A percentile compares a stretch with the other conserved stretches of the same genome.
These are phyloP conservation scores for Ophiostoma pallidulum DNA, from an alignment of 2,329 filamentous ascomycete species.

Conservation along the genomic window DNA sequence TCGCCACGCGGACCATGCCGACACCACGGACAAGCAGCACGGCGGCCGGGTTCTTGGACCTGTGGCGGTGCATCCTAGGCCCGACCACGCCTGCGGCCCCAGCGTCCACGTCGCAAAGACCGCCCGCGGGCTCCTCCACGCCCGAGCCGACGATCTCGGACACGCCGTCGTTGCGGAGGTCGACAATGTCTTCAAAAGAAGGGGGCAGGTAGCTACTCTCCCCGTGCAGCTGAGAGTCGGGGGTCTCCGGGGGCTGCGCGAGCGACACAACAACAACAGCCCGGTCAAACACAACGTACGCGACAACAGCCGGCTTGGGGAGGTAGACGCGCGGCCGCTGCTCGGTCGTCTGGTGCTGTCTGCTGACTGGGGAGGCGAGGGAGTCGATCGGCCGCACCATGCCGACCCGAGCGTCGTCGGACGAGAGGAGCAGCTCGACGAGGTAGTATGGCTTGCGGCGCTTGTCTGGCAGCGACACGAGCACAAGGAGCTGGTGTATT, in stretches of 20 bases:
- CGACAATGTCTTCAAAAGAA: conserved; percentile 78
- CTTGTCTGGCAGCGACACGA: conserved; percentile 48
- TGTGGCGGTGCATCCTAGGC: conserved; percentile 38
- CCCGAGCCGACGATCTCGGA: conserved; percentile 57
- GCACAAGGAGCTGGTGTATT: conserved; percentile 50
- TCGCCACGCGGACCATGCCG: conserved; percentile 50
- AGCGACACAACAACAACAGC: conserved; percentile 72
- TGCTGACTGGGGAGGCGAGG: conserved; percentile 40
- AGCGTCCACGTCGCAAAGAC: conserved; percentile 20
- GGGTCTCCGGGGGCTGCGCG: conserved; percentile 55
- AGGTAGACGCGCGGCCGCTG: conserved; percentile 60
- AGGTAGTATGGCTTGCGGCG: conserved; percentile 58
- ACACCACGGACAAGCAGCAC: conserved; percentile 54
- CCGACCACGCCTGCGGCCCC: conserved; percentile 2
- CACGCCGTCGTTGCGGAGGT: conserved; percentile 58
- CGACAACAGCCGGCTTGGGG: conserved; percentile 68
- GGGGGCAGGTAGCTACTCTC: conserved; percentile 52
- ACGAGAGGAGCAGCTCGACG: conserved; percentile 58
- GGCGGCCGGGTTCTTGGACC: conserved; percentile 52
- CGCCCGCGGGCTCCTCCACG: conserved; percentile 47
- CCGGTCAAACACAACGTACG: conserved; percentile 71
- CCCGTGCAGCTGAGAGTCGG: conserved; percentile 64
- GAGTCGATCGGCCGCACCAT: conserved; percentile 60
- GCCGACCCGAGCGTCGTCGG: conserved; percentile 43
- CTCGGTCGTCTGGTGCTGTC: conserved; percentile 29